Conservation (phyloP, 192 early-diverging fungal species). For the Thoreauomyces humboldtii region DNA sequence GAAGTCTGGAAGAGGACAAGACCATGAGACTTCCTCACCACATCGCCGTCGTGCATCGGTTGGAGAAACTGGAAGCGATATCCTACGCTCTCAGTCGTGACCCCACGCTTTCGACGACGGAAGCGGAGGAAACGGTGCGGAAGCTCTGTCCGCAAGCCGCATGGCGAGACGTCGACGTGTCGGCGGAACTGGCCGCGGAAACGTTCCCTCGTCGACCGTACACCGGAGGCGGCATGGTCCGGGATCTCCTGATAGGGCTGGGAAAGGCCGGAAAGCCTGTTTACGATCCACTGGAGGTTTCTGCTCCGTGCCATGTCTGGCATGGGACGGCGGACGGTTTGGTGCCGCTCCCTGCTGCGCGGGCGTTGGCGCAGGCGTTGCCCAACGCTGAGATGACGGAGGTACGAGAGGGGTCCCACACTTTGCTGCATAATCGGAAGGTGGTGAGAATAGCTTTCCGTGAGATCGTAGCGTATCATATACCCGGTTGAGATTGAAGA, state of each 20-base stretch:
- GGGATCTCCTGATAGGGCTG: background rate
- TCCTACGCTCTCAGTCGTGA: background rate
- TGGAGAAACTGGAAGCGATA: background rate
- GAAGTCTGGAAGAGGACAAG: background rate
- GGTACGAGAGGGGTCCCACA: background rate
- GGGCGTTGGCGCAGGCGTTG: background rate
- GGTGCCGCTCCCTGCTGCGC: background rate
- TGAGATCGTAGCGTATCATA: too few relatives aligned
- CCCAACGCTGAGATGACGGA: background rate
- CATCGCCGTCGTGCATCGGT: background rate
- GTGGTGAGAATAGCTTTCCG: background rate
- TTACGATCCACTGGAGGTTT: background rate
- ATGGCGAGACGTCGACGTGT: background rate
- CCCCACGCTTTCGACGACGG: background rate
- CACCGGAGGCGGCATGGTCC: background rate
- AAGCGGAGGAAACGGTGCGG: background rate
- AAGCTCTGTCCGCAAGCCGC: background rate
- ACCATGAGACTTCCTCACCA: background rate
- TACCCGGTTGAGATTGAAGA: too few relatives aligned
- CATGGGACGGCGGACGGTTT: background rate
- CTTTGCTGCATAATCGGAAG: background rate
- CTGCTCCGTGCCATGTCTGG: background rate
- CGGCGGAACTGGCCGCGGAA: background rate
- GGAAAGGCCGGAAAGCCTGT: background rate
- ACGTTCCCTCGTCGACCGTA: background rate